phyloP scores from a whole-genome alignment of 176 grass and related monocot species.

The Lolium perenne region DNA sequence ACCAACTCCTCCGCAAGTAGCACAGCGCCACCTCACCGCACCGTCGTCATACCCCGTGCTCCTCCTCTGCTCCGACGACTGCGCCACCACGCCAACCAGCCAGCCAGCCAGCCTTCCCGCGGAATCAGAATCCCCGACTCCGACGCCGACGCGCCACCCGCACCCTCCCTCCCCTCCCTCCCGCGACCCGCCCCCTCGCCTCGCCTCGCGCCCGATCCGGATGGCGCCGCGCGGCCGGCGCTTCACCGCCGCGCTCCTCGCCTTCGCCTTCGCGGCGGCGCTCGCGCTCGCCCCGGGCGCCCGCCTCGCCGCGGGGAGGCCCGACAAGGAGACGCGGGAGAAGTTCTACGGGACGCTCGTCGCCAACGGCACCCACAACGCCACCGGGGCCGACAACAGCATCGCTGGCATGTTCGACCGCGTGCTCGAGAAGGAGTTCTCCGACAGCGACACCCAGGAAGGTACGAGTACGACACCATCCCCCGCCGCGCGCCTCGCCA shows the following conservation, averaged over 20 bases:
- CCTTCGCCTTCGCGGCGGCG: constrained; percentile 17
- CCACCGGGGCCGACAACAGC: constrained; percentile 71
- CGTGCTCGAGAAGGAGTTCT: constrained; percentile 99
- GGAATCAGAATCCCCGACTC: constrained; percentile 37
- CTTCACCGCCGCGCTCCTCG: constrained; percentile 15
- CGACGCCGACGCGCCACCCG: constrained; percentile 47
- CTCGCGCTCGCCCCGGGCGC: constrained; percentile 33
- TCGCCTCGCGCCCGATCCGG: constrained; percentile 28
- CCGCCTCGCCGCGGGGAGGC: constrained; percentile 50
- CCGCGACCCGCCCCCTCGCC: background rate
- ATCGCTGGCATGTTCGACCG: constrained; percentile 97
- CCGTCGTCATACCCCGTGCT: constrained; percentile 24
- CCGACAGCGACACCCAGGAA: constrained; percentile 79
- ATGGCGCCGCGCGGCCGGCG: constrained; percentile 53
- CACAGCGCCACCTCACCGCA: background rate
- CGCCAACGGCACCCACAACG: constrained; percentile 59
- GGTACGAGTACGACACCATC: constrained; percentile 45
- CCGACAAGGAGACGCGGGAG: constrained; percentile 88
- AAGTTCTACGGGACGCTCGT: constrained; percentile 90
- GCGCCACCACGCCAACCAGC: constrained; percentile 41
- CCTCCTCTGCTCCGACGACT: constrained; percentile 17
- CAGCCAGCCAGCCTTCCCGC: constrained; percentile 21
- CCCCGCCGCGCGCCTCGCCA: background rate
- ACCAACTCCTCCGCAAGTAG: background rate
- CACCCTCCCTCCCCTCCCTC: background rate